These are phyloP conservation scores for Ceratocystis ficicola DNA, from an alignment of 2,329 filamentous ascomycete genomes.

Conservation along the genomic window DNA sequence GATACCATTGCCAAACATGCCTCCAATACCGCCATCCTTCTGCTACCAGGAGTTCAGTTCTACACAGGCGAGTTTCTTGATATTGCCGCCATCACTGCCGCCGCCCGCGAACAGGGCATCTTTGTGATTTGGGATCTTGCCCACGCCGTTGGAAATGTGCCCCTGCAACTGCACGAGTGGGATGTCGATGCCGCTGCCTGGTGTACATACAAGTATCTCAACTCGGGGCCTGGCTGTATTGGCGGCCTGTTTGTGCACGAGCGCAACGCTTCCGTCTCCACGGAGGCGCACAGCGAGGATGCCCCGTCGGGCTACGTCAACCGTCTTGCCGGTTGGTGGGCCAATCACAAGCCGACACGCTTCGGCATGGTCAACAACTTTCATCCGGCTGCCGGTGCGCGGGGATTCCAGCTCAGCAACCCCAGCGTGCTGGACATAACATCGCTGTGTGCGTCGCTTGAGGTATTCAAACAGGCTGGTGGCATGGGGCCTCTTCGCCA, in stretches of 20 bases:
- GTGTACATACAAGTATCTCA: conserved; percentile 94
- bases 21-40: conserved; percentile 57
- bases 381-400: conserved; percentile 62
- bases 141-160: conserved; percentile 75
- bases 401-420: conserved; percentile 76
- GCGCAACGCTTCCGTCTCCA: conserved; percentile 47
- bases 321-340: conserved; percentile 77
- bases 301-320: conserved; percentile 39
- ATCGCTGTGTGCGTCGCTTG: conserved; percentile 56
- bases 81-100: conserved; percentile 63
- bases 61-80: conserved; percentile 86
- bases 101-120: conserved; percentile 60
- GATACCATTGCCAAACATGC: conserved; percentile 63
- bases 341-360: conserved; percentile 59
- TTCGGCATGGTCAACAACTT: conserved; percentile 80
- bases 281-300: conserved; percentile 29
- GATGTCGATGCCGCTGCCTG: conserved; percentile 82
- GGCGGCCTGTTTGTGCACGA: conserved; percentile 72
- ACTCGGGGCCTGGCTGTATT: conserved; percentile 71
- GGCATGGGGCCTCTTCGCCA: conserved; percentile 49
- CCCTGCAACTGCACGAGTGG: conserved; percentile 72
- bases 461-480: conserved; percentile 54
- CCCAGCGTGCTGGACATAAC: conserved; percentile 60
- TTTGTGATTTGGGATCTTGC: conserved; percentile 79
- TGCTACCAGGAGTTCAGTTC: conserved; percentile 82